phyloP scores from a whole-genome alignment of 2,329 filamentous ascomycete genomes.

The Cladosporium sp. region DNA sequence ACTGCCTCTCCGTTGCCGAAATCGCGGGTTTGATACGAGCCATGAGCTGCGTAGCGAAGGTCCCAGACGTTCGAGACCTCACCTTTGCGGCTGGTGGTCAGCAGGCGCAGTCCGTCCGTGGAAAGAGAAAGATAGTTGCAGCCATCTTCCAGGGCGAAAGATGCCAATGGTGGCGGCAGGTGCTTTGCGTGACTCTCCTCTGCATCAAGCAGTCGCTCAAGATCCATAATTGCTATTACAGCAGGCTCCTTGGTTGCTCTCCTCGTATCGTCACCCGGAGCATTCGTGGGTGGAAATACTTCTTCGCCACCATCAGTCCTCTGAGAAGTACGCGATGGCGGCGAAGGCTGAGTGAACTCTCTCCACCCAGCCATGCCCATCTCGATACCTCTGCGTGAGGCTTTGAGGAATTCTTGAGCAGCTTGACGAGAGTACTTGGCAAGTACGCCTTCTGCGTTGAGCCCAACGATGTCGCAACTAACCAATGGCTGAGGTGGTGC shows the following conservation, averaged over 20 bases:
- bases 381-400: slow-evolving; percentile 58
- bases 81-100: slow-evolving; percentile 81
- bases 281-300: slow-evolving; percentile 74
- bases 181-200: slow-evolving; percentile 54
- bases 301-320: slow-evolving; percentile 10
- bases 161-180: slow-evolving; percentile 63
- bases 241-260: slow-evolving; percentile 65
- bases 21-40: slow-evolving; percentile 31
- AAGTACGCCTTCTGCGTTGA: slow-evolving; percentile 60
- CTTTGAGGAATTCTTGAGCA: slow-evolving; percentile 77
- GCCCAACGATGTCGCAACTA: slow-evolving; percentile 71
- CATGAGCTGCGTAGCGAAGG: slow-evolving; percentile 61
- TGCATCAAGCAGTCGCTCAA: slow-evolving; percentile 58
- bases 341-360: slow-evolving; percentile 68
- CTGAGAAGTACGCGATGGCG: slow-evolving; percentile 41
- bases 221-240: slow-evolving; percentile 73
- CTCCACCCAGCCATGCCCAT: slow-evolving; percentile 78
- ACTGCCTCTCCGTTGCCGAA: slow-evolving; percentile 26
- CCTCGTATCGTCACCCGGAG: slow-evolving; percentile 56
- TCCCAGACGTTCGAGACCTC: slow-evolving; percentile 84
- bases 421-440: slow-evolving; percentile 62
- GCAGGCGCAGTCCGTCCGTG: slow-evolving; percentile 70
- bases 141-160: slow-evolving; percentile 70
- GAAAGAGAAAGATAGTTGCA: slow-evolving; percentile 82
- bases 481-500: slow-evolving; percentile 69